Base-by-base conservation (phyloP, 768 basidiomycete genomes). In the Lentinula raphanica region DNA sequence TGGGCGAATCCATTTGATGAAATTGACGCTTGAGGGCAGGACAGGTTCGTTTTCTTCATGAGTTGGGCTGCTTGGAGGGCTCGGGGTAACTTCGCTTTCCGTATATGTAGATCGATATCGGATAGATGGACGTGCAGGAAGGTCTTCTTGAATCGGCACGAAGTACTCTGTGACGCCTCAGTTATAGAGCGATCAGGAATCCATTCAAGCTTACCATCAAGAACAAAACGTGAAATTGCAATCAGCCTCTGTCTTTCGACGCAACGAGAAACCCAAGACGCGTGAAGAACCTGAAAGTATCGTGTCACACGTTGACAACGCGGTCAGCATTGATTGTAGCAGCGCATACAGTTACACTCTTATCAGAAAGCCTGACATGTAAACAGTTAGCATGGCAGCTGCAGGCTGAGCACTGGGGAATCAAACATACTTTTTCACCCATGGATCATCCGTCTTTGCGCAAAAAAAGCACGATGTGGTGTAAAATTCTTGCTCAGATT, bases 401-500 rank as follows among this genome's bases (percentile, higher is more conserved):
- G 36, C 50, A 23, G 5, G 17, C 23, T 32, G 6, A 11, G 17
- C 17, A 19, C 27, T 11, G 15, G 17, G 9, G 25, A 6, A 35
- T 56, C n/a, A 23, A 31, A 35, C 29, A 28, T 32, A 45, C 54
- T 17, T 8, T 44, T 46, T 56, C 27, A 56, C 28, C 54, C 54
- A 56, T 27, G 54, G 40, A 56, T 56, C 54, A 32, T 46, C 54
- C 42, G 32, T 32, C 9, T 38, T 42, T 21, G 23, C 40, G n/a
- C 54, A 56, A 36, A 56, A 56, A 42, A 56, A 56, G 19, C 32
- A 46, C 28, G 54, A 56, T 5, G 54, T 46, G 17, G 21, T n/a
- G 23, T 31, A 7, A 15, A 56, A 56, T 45, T 56, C 54, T 25
- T 12, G 25, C 31, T 56, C 54, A 7, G 40, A 56, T 19, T n/a